Base-by-base conservation (phyloP, 176 grass and related monocot genomes). In the Sorghum bicolor region DNA sequence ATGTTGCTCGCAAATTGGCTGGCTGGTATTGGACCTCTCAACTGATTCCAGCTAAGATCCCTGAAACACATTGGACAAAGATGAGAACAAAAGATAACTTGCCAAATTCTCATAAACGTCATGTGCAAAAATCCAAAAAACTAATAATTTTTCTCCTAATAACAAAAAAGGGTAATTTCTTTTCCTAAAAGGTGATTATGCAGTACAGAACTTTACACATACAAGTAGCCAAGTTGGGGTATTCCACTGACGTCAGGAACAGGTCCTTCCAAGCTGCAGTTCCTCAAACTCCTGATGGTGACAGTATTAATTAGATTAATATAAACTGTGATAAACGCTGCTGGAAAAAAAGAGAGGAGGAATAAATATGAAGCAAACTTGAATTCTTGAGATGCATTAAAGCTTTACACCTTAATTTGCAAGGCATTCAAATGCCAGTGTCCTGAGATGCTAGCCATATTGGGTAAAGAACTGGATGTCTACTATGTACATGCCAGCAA, bases 1-100 rank as follows among this genome's bases (percentile, higher is more conserved):
- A 94, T 87, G 80, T 94, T 94, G 75, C 83, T 85, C 0, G 89
- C 79, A 76, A 87, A 67, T 72, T 67, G 83, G 31, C 48, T 83
- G 33, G 78, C 75, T 77, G 89, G 92, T 92, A 94, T 92, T 57
- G 72, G 39, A 85, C 92, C 92, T 13, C 10, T 85, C 64, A 92
- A 91, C 63, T 80, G 82, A 81, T 94, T 94, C 89, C 87, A 83
- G 86, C 92, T 92, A 87, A 94, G 82, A 87, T 94, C 92, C 83
- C 89, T 94, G 87, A 83, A 85, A 89, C 72, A 83, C 19, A 67
- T 6, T 71, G 30, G 38, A 73, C 25, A 60, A 85, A 72, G n/a
- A 87, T 61, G 10, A 87, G 61, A 77, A 80, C 6, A 87, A 69
- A 13, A 43, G 26, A 67, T 17, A 72, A 34, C 17, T 22, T 30